These are phyloP conservation scores for Paramecium sonneborni DNA, from an alignment of 73 alveolate genomes.

Conservation along the genomic window DNA sequence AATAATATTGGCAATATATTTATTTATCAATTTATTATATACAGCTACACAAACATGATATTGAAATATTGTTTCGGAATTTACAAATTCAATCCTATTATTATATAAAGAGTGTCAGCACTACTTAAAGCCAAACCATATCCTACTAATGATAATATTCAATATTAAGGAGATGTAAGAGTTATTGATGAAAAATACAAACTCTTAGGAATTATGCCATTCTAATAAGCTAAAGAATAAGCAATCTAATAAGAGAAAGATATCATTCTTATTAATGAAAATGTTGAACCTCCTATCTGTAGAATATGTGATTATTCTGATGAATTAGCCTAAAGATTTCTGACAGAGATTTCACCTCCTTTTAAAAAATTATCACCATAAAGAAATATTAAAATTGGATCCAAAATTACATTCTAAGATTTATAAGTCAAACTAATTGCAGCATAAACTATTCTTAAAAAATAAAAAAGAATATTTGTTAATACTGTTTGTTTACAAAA, in stretches of 20 bases:
- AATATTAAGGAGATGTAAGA: constrained; percentile 28
- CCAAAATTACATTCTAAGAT: no score
- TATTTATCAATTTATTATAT: no score
- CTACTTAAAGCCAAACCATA: not conserved
- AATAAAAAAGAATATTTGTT: not conserved
- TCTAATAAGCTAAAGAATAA: not conserved
- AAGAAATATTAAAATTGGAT: not conserved
- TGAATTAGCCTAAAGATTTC: constrained; percentile 45
- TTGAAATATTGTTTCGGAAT: not conserved
- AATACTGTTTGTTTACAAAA: not conserved
- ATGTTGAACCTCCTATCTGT: constrained; percentile 16
- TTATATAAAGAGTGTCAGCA: not conserved
- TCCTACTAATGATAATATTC: not conserved
- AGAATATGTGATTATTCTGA: constrained; percentile 43
- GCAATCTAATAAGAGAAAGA: not conserved
- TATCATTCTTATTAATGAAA: constrained; percentile 14
- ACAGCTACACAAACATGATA: no score
- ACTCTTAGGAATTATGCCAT: not conserved
- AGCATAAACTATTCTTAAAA: constrained; percentile 6
- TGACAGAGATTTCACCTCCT: not conserved
- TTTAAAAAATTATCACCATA: not conserved
- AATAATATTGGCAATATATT: not conserved
- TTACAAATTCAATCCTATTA: not conserved
- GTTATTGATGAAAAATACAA: not conserved
- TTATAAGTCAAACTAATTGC: not conserved